These are phyloP conservation scores for bread wheat (Triticum aestivum) DNA, from an alignment of 176 grass and related monocot genomes.

Conservation along the genomic window IWGSC_CS_RefSeq_v2.1 NC_057797.1:698125822-698126321, in stretches of 20 bases:
- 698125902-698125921: slow-evolving; percentile 60
- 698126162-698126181: slow-evolving; percentile 71
- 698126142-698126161: slow-evolving; percentile 78
- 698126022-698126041: slow-evolving; percentile 78
- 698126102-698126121: slow-evolving; percentile 93
- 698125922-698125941: slow-evolving; percentile 67
- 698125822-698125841: slow-evolving; percentile 99
- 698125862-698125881: slow-evolving; percentile 94
- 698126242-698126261: slow-evolving; percentile 85
- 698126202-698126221: slow-evolving; percentile 77
- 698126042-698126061: slow-evolving; percentile 68
- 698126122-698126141: slow-evolving; percentile 90
- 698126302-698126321: slow-evolving; percentile 57
- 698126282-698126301: slow-evolving; percentile 94
- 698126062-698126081: slow-evolving; percentile 87
- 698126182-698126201: slow-evolving; percentile 70
- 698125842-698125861: slow-evolving; percentile 88
- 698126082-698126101: slow-evolving; percentile 82
- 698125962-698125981: slow-evolving; percentile 71
- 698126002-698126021: slow-evolving; percentile 48
- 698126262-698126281: slow-evolving; percentile 91
- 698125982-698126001: slow-evolving; percentile 41
- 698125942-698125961: slow-evolving; percentile 94
- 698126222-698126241: slow-evolving; percentile 78
- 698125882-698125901: slow-evolving; percentile 58